phyloP scores from a whole-genome alignment of 257 asterid species.

The Scutellaria minor region DNA sequence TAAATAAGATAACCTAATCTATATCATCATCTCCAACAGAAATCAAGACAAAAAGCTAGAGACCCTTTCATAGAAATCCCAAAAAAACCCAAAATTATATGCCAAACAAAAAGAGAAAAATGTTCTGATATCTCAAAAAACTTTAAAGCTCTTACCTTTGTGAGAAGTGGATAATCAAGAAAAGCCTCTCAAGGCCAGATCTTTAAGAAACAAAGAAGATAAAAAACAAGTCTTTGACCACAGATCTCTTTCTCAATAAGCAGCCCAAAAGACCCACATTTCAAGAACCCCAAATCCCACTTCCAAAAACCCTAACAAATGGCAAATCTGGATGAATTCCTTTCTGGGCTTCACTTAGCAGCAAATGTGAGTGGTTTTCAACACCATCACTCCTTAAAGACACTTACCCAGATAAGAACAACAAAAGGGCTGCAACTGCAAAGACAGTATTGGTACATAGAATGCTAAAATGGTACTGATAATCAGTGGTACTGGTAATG shows the following conservation, averaged over 20 bases:
- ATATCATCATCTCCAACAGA: no score
- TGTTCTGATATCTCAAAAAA: no score
- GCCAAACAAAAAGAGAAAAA: no score
- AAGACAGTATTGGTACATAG: slow-evolving; percentile 50
- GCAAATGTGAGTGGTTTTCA: slow-evolving; percentile 42
- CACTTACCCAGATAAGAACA: slow-evolving; percentile 49
- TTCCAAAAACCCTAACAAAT: slow-evolving; percentile 41
- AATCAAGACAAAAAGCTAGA: no score
- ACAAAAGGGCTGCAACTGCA: slow-evolving; percentile 52
- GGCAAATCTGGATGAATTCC: slow-evolving; percentile 33
- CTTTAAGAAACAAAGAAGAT: slow-evolving; percentile 46
- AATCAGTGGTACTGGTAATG: slow-evolving; percentile 42
- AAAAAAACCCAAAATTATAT: no score
- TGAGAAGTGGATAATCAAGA: slow-evolving; percentile 36
- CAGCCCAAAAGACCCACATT: slow-evolving; percentile 3
- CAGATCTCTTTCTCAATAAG: slow-evolving; percentile 56
- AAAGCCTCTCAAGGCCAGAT: slow-evolving; percentile 59
- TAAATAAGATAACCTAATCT: no score
- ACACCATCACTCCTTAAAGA: slow-evolving; percentile 6
- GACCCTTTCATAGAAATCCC: no score
- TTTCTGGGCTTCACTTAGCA: slow-evolving; percentile 34
- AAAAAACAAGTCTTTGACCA: background rate
- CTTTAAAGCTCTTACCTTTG: slow-evolving; percentile 46
- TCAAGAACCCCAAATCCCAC: background rate
- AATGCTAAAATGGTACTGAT: slow-evolving; percentile 40